Evolutionary conservation across 2,329 filamentous ascomycete genomes (phyloP).

Genomic region (Monosporascus sp.): DNA sequence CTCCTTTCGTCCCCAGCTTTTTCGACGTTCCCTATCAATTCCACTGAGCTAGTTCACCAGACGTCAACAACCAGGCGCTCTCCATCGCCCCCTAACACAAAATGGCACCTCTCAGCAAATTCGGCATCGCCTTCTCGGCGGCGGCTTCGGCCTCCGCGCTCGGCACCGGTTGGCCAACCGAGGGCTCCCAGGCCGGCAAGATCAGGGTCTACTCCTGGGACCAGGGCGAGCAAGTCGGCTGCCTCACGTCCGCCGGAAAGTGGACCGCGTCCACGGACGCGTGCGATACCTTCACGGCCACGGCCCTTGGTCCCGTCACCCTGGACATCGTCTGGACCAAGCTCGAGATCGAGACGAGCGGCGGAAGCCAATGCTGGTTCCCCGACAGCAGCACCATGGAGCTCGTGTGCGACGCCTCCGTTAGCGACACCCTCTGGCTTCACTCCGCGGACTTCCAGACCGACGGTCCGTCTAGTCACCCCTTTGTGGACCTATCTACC

Average conservation of each 20-base stretch:
- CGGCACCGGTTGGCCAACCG: constrained; percentile 5
- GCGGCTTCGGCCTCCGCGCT: neutral
- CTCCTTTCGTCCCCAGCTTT: too few relatives aligned
- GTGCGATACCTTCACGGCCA: constrained; percentile 4
- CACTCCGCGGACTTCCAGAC: constrained; percentile 3
- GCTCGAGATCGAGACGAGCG: constrained; percentile 3
- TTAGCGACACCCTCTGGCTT: constrained; percentile 3
- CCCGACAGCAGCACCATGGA: neutral
- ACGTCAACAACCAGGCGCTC: too few relatives aligned
- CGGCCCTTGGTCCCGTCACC: constrained; percentile 2
- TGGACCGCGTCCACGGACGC: constrained; percentile 6
- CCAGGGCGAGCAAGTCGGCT: constrained; percentile 3
- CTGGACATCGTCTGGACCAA: constrained; percentile 3
- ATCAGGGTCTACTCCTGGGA: constrained; percentile 6
- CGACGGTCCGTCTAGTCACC: neutral
- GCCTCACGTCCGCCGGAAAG: constrained; percentile 3
- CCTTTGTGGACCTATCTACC: neutral
- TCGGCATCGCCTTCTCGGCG: neutral
- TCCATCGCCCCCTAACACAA: too few relatives aligned
- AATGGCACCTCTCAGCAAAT: too few relatives aligned
- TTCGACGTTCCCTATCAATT: too few relatives aligned
- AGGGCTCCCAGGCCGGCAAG: constrained; percentile 3
- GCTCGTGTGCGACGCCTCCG: constrained; percentile 2
- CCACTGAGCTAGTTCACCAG: too few relatives aligned
- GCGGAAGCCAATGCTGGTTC: constrained; percentile 5